Conservation (phyloP, 2,329 filamentous ascomycete genomes). For the Xylaria sp. region DNA sequence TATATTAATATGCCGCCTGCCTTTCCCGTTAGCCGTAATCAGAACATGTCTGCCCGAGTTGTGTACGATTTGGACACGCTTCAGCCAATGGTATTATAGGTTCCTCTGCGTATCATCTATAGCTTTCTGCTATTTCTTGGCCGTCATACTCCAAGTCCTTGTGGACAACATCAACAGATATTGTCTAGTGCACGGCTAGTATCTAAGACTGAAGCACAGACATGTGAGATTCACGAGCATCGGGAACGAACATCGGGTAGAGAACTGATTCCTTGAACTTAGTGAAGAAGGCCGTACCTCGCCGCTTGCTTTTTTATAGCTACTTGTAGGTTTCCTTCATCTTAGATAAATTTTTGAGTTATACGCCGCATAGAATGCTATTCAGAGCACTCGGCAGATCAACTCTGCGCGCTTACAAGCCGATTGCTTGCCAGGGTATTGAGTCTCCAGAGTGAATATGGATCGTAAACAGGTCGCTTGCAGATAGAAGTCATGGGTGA, state of each 20-base stretch:
- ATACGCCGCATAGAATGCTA: neutral
- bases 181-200: neutral
- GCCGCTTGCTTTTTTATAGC: neutral
- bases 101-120: too few relatives aligned
- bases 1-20: too few relatives aligned
- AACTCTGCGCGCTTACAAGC: neutral
- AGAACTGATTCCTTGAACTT: neutral
- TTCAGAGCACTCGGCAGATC: neutral
- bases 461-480: too few relatives aligned
- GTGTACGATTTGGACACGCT: too few relatives aligned
- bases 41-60: too few relatives aligned
- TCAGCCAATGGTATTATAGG: too few relatives aligned
- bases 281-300: neutral
- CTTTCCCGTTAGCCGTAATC: too few relatives aligned
- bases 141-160: neutral
- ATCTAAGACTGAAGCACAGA: neutral
- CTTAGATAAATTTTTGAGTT: neutral
- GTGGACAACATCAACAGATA: neutral
- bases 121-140: too few relatives aligned
- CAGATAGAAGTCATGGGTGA: too few relatives aligned
- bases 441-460: too few relatives aligned
- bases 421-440: too few relatives aligned
- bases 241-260: neutral
- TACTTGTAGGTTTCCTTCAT: neutral
- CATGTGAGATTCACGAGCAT: neutral